phyloP scores from a whole-genome alignment of 306 rosid genomes.

The Datisca glomerata region DNA sequence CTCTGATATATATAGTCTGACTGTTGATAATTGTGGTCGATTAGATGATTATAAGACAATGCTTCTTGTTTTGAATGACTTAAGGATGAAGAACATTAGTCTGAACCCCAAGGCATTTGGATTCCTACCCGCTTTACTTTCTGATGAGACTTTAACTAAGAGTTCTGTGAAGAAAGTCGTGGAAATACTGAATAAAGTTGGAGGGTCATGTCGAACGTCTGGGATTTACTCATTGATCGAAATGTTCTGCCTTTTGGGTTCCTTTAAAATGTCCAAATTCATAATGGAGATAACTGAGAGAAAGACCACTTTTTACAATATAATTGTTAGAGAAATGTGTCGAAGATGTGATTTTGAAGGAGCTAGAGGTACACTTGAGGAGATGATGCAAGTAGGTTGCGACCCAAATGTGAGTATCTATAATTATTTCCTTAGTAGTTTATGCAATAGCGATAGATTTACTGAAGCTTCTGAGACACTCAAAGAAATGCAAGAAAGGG shows the following conservation, averaged over 20 bases:
- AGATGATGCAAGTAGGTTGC: constrained; percentile 40
- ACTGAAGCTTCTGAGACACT: constrained; percentile 29
- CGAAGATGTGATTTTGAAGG: constrained; percentile 31
- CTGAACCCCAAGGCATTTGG: constrained; percentile 36
- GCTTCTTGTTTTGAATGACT: constrained; percentile 32
- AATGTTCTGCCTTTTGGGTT: constrained; percentile 31
- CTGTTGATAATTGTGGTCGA: constrained; percentile 51
- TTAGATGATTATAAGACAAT: constrained; percentile 43
- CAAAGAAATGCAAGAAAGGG: constrained; percentile 28
- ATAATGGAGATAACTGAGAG: constrained; percentile 32
- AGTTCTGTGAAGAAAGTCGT: constrained; percentile 23
- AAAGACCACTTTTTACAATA: constrained; percentile 29
- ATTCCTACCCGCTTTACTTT: constrained; percentile 29
- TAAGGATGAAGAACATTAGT: constrained; percentile 12
- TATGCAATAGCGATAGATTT: constrained; percentile 32
- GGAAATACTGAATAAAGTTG: constrained; percentile 40
- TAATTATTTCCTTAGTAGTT: constrained; percentile 41
- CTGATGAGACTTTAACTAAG: constrained; percentile 19
- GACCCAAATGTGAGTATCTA: constrained; percentile 19
- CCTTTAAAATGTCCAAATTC: constrained; percentile 30
- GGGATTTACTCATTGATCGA: constrained; percentile 55
- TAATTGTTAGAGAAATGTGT: constrained; percentile 40
- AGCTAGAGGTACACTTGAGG: constrained; percentile 31
- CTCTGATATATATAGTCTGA: constrained; percentile 31
- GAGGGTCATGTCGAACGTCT: constrained; percentile 37